Conservation (phyloP, 306 rosid species). For the Canavalia gladiata region DNA sequence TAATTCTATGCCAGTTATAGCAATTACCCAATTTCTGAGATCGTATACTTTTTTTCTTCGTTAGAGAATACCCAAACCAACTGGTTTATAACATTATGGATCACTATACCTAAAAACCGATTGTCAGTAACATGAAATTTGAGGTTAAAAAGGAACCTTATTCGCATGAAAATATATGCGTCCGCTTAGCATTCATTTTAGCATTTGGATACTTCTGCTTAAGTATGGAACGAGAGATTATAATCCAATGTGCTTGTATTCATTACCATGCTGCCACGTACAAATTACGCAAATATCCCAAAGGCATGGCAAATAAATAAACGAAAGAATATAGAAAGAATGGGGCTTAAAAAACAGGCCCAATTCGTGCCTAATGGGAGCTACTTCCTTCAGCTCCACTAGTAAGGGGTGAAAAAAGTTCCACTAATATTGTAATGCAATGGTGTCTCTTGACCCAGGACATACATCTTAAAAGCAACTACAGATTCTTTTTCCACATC, state of each 20-base stretch:
- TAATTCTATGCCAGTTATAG: too few species aligned
- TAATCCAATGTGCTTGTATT: constrained; percentile 3
- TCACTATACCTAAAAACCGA: not conserved
- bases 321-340: constrained; percentile 44
- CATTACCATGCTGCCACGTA: constrained; percentile 15
- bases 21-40: too few species aligned
- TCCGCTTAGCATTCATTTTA: too few species aligned
- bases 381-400: constrained; percentile 36
- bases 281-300: constrained; percentile 37
- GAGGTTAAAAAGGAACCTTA: not conserved
- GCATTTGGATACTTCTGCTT: not conserved
- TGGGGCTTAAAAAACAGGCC: constrained; percentile 49
- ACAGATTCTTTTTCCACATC: constrained; percentile 18
- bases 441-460: constrained; percentile 23
- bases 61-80: too few species aligned
- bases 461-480: constrained; percentile 48
- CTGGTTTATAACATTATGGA: not conserved
- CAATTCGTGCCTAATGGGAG: constrained; percentile 39
- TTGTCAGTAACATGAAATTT: not conserved
- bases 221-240: not conserved
- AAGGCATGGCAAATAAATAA: constrained; percentile 28
- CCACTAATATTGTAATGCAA: constrained; percentile 27
- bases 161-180: not conserved
- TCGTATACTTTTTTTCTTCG: too few species aligned
- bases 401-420: not conserved